Evolutionary conservation across 495 filamentous ascomycete genomes (phyloP).

Genomic region (Penicillium flavigenum): DNA sequence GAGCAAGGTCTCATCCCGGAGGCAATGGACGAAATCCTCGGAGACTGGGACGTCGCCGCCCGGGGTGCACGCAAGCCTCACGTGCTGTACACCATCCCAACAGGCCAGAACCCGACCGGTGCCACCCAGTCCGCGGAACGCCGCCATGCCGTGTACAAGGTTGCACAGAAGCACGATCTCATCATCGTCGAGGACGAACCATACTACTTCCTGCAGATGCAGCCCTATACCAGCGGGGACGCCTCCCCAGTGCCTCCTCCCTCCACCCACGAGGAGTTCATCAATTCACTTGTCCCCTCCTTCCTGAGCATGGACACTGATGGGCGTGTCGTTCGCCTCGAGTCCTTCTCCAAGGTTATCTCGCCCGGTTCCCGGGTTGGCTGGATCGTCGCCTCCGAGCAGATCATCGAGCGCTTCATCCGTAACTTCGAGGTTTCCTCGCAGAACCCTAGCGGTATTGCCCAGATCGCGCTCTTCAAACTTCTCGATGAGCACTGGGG

Average conservation of each 20-base stretch:
- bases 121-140: conserved; percentile 70
- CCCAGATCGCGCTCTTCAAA: conserved; percentile 82
- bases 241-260: conserved; percentile 52
- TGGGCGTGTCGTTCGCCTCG: conserved; percentile 66
- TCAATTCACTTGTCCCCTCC: conserved; percentile 60
- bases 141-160: conserved; percentile 67
- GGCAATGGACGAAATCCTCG: conserved; percentile 63
- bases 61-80: conserved; percentile 69
- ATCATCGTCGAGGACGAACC: conserved; percentile 94
- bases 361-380: conserved; percentile 60
- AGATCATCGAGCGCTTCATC: conserved; percentile 76
- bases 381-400: conserved; percentile 71
- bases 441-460: conserved; percentile 80
- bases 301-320: conserved; percentile 61
- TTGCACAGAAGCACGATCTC: conserved; percentile 79
- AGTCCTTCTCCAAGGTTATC: conserved; percentile 69
- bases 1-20: conserved; percentile 71
- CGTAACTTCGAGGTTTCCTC: conserved; percentile 74
- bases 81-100: conserved; percentile 54
- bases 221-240: conserved; percentile 64
- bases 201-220: conserved; percentile 99
- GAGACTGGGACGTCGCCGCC: conserved; percentile 59
- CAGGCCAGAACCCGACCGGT: conserved; percentile 91
- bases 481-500: conserved; percentile 93
- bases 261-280: conserved; percentile 56